These are phyloP conservation scores for Epichloe hybrida DNA, from an alignment of 2,329 filamentous ascomycete genomes.

Conservation along the genomic window DNA sequence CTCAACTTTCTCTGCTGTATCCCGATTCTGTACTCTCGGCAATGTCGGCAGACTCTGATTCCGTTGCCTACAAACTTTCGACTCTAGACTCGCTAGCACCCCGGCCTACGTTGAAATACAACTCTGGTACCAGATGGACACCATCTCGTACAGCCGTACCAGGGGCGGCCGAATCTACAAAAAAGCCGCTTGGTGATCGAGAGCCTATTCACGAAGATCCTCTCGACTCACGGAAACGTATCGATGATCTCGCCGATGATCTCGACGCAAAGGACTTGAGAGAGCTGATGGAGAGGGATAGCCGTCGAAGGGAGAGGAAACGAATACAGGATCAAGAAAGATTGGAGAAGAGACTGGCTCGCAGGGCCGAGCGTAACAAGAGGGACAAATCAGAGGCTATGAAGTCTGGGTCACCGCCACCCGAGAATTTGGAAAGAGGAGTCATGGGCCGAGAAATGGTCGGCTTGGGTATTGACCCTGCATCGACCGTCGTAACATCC, in stretches of 20 bases:
- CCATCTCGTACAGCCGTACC: slow-evolving; percentile 31
- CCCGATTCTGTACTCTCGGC: slow-evolving; percentile 64
- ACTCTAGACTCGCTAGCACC: slow-evolving; percentile 71
- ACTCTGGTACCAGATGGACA: slow-evolving; percentile 47
- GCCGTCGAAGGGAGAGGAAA: slow-evolving; percentile 65
- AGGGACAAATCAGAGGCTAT: slow-evolving; percentile 42
- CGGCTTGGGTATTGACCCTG: slow-evolving; percentile 42
- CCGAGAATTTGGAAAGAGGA: slow-evolving; percentile 45
- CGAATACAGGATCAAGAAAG: slow-evolving; percentile 53
- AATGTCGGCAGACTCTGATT: slow-evolving; percentile 62
- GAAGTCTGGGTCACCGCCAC: slow-evolving; percentile 35
- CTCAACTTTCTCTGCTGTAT: slow-evolving; percentile 62
- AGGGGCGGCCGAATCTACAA: slow-evolving; percentile 34
- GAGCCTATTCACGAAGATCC: slow-evolving; percentile 47
- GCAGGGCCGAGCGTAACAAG: slow-evolving; percentile 53
- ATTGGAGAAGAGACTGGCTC: slow-evolving; percentile 49
- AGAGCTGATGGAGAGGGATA: slow-evolving; percentile 82
- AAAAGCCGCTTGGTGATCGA: slow-evolving; percentile 36
- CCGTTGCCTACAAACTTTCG: slow-evolving; percentile 63
- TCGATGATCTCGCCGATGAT: slow-evolving; percentile 67
- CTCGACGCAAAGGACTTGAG: slow-evolving; percentile 73
- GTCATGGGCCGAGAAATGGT: slow-evolving; percentile 44
- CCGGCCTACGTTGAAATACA: slow-evolving; percentile 67
- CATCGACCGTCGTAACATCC: slow-evolving; percentile 42
- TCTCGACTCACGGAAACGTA: slow-evolving; percentile 45